These are phyloP conservation scores for Prunus padus DNA, from an alignment of 306 rosid genomes.

Conservation along the genomic window DNA sequence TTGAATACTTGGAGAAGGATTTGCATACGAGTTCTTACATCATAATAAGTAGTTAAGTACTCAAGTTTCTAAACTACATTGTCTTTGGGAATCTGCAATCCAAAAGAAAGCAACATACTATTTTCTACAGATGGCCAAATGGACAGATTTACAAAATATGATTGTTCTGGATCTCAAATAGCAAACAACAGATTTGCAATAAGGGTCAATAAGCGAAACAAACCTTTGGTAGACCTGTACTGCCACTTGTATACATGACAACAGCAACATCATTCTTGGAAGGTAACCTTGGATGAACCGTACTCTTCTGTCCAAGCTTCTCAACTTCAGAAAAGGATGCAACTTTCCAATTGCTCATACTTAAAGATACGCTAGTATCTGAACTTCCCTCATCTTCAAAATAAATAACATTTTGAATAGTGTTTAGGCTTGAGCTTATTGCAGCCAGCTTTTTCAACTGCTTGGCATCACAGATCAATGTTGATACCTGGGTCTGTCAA, in stretches of 20 bases:
- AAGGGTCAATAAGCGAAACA: conserved; percentile 22
- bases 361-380: conserved; percentile 35
- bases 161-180: conserved; percentile 18
- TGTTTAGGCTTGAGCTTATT: conserved; percentile 55
- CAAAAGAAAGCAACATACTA: neutral
- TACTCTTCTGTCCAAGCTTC: conserved; percentile 65
- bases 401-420: conserved; percentile 60
- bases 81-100: neutral
- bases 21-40: neutral
- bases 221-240: conserved; percentile 95
- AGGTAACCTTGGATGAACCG: conserved; percentile 63
- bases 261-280: conserved; percentile 68
- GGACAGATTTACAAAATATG: conserved; percentile 6
- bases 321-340: conserved; percentile 71
- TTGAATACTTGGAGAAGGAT: neutral
- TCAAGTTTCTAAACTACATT: conserved; percentile 9
- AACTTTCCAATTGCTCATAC: conserved; percentile 48
- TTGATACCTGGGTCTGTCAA: conserved; percentile 75
- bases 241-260: conserved; percentile 94
- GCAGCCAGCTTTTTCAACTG: conserved; percentile 68
- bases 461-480: conserved; percentile 79
- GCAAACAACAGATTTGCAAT: conserved; percentile 21
- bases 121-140: neutral
- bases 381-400: conserved; percentile 61
- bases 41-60: neutral